Conservation (phyloP, 192 early-diverging fungal genomes). For the Nowakowskiella sp. region DNA sequence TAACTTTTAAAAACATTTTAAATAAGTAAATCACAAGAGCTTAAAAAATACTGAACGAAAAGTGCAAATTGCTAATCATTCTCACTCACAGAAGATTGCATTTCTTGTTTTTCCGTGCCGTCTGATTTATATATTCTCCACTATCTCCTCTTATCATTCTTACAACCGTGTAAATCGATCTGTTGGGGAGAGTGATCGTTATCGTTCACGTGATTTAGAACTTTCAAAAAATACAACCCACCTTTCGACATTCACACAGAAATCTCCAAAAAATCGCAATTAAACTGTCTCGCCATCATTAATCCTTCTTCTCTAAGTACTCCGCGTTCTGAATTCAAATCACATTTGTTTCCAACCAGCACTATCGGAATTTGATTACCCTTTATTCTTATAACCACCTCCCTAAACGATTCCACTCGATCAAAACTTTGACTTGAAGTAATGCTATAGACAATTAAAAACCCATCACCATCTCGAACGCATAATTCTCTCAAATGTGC, state of each 20-base stretch:
- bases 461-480: conserved; percentile 93
- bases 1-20: no score
- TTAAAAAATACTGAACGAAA: no score
- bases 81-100: no score
- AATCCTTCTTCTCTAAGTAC: conserved; percentile 75
- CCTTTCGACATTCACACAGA: conserved; percentile 84
- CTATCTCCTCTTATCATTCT: conserved; percentile 57
- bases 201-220: background rate
- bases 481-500: conserved; percentile 83
- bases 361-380: conserved; percentile 78
- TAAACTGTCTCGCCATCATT: conserved; percentile 61
- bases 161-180: conserved; percentile 71
- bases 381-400: conserved; percentile 93
- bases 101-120: no score
- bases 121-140: background rate
- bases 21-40: no score
- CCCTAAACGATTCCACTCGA: conserved; percentile 80
- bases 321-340: conserved; percentile 73
- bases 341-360: conserved; percentile 90
- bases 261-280: conserved; percentile 84
- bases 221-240: conserved; percentile 12
- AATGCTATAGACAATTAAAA: conserved; percentile 87
- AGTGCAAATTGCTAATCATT: no score
- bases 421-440: conserved; percentile 87
- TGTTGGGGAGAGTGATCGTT: conserved; percentile 1